phyloP scores from a whole-genome alignment of 345 rosid genomes.

The Eucalyptus dawsonii region DNA sequence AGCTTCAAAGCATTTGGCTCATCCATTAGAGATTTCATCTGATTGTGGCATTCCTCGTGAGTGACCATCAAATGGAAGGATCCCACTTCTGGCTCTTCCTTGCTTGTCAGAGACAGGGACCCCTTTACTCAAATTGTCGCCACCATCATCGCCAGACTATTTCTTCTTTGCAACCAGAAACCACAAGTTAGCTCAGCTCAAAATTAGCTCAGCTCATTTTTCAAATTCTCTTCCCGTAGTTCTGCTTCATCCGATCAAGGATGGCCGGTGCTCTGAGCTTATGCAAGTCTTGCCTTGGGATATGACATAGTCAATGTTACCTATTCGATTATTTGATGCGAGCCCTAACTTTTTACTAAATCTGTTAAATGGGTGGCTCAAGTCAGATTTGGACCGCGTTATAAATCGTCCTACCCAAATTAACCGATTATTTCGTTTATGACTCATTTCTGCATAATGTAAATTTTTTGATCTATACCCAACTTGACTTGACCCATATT shows the following conservation, averaged over 20 bases:
- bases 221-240: slow-evolving; percentile 30
- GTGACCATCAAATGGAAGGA: background rate
- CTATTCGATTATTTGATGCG: background rate
- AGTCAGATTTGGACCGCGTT: accelerated
- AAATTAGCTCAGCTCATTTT: slow-evolving; percentile 19
- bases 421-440: too few relatives aligned
- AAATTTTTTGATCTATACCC: too few relatives aligned
- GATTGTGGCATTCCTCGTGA: background rate
- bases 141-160: slow-evolving; percentile 13
- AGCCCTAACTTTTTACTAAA: background rate
- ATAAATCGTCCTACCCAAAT: too few relatives aligned
- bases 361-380: accelerated
- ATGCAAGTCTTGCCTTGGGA: background rate
- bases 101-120: background rate
- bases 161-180: slow-evolving; percentile 28
- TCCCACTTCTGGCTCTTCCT: background rate
- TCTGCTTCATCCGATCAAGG: slow-evolving; percentile 17
- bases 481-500: accelerated
- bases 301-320: background rate
- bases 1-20: slow-evolving; percentile 2
- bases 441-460: too few relatives aligned
- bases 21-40: slow-evolving; percentile 2
- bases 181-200: slow-evolving; percentile 32
- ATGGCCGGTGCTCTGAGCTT: slow-evolving; percentile 4
- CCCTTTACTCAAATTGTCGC: background rate